Evolutionary conservation across 1,284 basidiomycete species (phyloP).

Genomic region (Cutaneotrichosporon spelunceum): DNA sequence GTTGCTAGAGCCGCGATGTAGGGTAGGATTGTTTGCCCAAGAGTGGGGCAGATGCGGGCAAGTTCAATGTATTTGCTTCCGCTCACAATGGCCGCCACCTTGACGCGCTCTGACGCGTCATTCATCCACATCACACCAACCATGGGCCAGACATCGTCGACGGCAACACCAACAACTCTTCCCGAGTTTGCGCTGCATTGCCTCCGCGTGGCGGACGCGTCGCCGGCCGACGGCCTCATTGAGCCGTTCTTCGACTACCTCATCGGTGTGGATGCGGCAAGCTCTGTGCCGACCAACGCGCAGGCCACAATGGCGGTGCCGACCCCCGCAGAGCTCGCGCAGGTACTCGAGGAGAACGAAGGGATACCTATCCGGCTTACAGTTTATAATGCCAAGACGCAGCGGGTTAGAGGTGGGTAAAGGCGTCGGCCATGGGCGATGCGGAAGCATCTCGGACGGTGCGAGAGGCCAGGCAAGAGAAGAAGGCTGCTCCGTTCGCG

Average conservation of each 20-base stretch:
- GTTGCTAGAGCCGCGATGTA: too few relatives aligned
- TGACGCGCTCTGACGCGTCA: background rate
- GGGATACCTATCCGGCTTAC: slow-evolving; percentile 71
- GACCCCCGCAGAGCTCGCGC: slow-evolving; percentile 70
- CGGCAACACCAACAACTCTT: slow-evolving; percentile 39
- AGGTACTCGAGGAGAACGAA: slow-evolving; percentile 81
- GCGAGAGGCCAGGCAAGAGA: too few relatives aligned
- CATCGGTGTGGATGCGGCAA: slow-evolving; percentile 71
- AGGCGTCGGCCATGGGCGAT: too few relatives aligned
- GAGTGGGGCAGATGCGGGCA: too few relatives aligned
- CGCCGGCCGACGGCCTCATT: slow-evolving; percentile 79
- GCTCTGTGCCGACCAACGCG: slow-evolving; percentile 24
- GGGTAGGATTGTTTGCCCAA: too few relatives aligned
- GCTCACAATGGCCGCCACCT: background rate
- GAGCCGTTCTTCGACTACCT: slow-evolving; percentile 98
- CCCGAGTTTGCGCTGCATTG: slow-evolving; percentile 69
- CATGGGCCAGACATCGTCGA: slow-evolving; percentile 48
- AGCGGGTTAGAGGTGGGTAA: slow-evolving; percentile 74
- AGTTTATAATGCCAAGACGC: slow-evolving; percentile 88
- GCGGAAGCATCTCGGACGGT: too few relatives aligned
- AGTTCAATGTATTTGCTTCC: background rate
- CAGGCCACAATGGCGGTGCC: slow-evolving; percentile 51
- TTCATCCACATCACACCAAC: slow-evolving; percentile 1
- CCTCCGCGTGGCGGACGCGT: slow-evolving; percentile 78
- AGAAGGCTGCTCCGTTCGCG: too few relatives aligned